A percentile compares a stretch with the other conserved stretches of the same genome.
phyloP scores from a whole-genome alignment of 495 filamentous ascomycete genomes.

The Wilcoxina mikolae region DNA sequence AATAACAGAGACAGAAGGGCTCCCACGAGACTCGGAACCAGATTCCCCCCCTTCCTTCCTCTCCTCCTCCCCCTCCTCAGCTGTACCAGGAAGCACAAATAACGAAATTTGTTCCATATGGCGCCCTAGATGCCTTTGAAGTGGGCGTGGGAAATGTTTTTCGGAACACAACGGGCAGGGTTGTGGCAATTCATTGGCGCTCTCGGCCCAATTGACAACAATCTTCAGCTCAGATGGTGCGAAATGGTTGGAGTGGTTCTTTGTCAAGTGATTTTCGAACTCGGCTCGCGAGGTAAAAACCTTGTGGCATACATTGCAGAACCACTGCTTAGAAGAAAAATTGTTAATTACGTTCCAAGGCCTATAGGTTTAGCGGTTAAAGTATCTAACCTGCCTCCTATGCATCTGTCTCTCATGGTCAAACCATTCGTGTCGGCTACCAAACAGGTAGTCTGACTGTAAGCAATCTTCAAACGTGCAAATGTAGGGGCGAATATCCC shows the following conservation, averaged over 20 bases:
- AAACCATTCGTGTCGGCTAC: conserved; percentile 20
- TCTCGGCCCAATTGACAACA: conserved; percentile 11
- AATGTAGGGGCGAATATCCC: conserved; percentile 21
- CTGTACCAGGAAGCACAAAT: no score
- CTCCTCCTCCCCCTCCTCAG: no score
- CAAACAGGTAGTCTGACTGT: conserved; percentile 12
- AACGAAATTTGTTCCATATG: conserved; percentile 24
- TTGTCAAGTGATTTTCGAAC: conserved; percentile 10
- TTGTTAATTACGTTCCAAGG: no score
- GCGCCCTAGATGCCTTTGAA: conserved; percentile 17
- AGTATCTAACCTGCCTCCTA: no score
- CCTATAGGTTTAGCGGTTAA: no score
- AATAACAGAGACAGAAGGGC: no score
- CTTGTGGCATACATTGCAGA: conserved; percentile 11
- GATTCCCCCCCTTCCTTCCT: no score
- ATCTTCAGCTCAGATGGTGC: conserved; percentile 2
- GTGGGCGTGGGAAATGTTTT: neutral
- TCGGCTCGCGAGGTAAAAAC: neutral
- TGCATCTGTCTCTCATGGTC: no score
- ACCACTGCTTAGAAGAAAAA: no score
- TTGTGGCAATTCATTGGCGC: conserved; percentile 7
- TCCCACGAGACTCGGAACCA: no score
- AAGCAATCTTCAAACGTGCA: conserved; percentile 13
- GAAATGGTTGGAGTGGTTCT: conserved; percentile 6
- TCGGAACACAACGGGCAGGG: conserved; percentile 13